These are phyloP conservation scores for Exophiala oligosperma DNA, from an alignment of 2,329 filamentous ascomycete genomes.

Conservation along the genomic window DNA sequence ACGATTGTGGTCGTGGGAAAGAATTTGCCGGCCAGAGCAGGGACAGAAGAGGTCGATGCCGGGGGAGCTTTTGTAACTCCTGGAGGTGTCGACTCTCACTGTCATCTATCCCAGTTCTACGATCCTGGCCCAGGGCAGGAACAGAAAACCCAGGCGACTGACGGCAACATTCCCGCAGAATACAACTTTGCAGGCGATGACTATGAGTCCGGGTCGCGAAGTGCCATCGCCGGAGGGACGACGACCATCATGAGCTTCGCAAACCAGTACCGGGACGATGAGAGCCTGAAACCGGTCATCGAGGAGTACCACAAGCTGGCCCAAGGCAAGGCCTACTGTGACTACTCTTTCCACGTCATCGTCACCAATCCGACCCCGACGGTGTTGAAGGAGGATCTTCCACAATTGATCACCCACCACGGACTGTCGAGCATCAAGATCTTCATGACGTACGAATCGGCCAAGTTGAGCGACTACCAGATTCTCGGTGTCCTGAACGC, in stretches of 20 bases:
- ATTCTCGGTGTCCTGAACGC: slow-evolving; percentile 45
- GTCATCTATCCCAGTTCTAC: slow-evolving; percentile 10
- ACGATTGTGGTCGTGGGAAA: slow-evolving; percentile 39
- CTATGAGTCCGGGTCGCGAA: slow-evolving; percentile 52
- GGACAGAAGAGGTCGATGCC: slow-evolving; percentile 45
- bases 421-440: slow-evolving; percentile 48
- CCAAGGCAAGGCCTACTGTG: slow-evolving; percentile 43
- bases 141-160: background rate
- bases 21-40: slow-evolving; percentile 35
- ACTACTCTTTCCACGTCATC: slow-evolving; percentile 55
- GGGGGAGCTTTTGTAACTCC: slow-evolving; percentile 34
- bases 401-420: slow-evolving; percentile 34
- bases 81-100: slow-evolving; percentile 31
- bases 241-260: slow-evolving; percentile 62
- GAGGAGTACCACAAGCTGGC: slow-evolving; percentile 49
- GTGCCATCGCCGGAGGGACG: slow-evolving; percentile 58
- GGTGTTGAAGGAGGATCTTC: slow-evolving; percentile 40
- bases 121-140: slow-evolving; percentile 22
- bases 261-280: slow-evolving; percentile 48
- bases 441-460: slow-evolving; percentile 48
- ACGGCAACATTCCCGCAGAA: background rate
- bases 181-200: slow-evolving; percentile 35
- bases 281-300: slow-evolving; percentile 49
- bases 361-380: slow-evolving; percentile 33
- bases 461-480: slow-evolving; percentile 42